Evolutionary conservation across 106 monocot genomes (phyloP).

Genomic region (Dioscorea alata): DNA sequence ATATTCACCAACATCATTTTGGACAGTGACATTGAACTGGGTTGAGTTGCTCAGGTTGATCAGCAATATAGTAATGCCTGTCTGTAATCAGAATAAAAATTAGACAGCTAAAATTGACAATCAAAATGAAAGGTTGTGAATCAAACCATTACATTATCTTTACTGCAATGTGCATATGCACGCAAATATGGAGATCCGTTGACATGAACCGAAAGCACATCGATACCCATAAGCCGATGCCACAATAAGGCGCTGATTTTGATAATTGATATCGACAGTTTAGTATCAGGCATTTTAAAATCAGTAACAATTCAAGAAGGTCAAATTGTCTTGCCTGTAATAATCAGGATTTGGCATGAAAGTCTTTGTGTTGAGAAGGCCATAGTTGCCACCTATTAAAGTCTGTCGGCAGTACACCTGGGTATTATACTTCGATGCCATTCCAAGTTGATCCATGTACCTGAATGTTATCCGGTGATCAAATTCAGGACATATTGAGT

Average conservation of each 20-base stretch:
- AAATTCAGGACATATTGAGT: not conserved
- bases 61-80: slow-evolving; percentile 42
- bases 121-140: not conserved
- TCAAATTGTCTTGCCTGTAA: slow-evolving; percentile 44
- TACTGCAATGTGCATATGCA: slow-evolving; percentile 81
- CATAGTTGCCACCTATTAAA: slow-evolving; percentile 89
- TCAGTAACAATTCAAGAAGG: no score
- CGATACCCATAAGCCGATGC: slow-evolving; percentile 78
- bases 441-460: slow-evolving; percentile 94
- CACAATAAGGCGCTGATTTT: slow-evolving; percentile 59
- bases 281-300: not conserved
- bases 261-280: not conserved
- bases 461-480: slow-evolving; percentile 12
- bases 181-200: slow-evolving; percentile 63
- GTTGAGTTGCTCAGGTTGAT: slow-evolving; percentile 50
- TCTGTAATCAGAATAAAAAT: slow-evolving; percentile 11
- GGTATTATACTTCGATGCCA: slow-evolving; percentile 66
- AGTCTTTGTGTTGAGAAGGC: slow-evolving; percentile 63
- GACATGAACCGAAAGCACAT: slow-evolving; percentile 55
- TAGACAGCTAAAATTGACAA: not conserved
- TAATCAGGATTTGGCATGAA: slow-evolving; percentile 94
- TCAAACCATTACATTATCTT: slow-evolving; percentile 28
- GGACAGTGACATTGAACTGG: slow-evolving; percentile 24
- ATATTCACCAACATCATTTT: slow-evolving; percentile 39
- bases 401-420: slow-evolving; percentile 74